Evolutionary conservation across 495 filamentous ascomycete species (phyloP), one percentile per base, ranked within the genome.

Genomic region (Parmelia sp.): DNA sequence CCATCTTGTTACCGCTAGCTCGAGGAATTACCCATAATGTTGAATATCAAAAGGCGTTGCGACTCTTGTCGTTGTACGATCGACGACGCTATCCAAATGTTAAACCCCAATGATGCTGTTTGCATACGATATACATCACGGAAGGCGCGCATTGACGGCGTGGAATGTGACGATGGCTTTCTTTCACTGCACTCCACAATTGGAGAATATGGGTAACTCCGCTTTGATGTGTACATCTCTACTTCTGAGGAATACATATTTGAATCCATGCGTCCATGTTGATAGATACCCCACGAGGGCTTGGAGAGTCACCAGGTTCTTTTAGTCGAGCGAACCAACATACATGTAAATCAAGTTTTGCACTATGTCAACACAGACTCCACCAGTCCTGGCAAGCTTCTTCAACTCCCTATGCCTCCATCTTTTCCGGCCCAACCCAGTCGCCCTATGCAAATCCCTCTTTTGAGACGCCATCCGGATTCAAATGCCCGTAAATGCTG

Each of bases 401-500:
- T 40, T 12, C 3, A 27, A 15, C 7, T 27, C 23, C 23, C 5
- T 8, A 4, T 53, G 14, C 25, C 27, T 53, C 7, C 27, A 31
- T 31, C 0, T 29, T 4, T 29, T 29, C 7, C 0, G 47, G 25
- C 25, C 11, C 3, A n/a, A n/a, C n/a, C n/a, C n/a, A n/a, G n/a
- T n/a, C n/a, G n/a, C n/a, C n/a, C n/a, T n/a, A n/a, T n/a, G n/a
- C 49, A 53, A 8, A 33, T 25, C 25, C 49, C 27, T 53, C 25
- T 19, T 0, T 3, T 33, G 47, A 53, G 27, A 55, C 51, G 15
- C 12, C 5, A 31, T 33, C 51, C 21, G 4, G 27, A 10, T 44
- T 33, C 15, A 53, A 40, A 19, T 36, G 45, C 64, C 57, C 17
- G 60, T 56, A 49, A 47, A 60, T 57, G 47, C 63, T 25, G 42